Base-by-base conservation (phyloP, 352 stramenopile species). In the Hyaloperonospora brassicae region DNA sequence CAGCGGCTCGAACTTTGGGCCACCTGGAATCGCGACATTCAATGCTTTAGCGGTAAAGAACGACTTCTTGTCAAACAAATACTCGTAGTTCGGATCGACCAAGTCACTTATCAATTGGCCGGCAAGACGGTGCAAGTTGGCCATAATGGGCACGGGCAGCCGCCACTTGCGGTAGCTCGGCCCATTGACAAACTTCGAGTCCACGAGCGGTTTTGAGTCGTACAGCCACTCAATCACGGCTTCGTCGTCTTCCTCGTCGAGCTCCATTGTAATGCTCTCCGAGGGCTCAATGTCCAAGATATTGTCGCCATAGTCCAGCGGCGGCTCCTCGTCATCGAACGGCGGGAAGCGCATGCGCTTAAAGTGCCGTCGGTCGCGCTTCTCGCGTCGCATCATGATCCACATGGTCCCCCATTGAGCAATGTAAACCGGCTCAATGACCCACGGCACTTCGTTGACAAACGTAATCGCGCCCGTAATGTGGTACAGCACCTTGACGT, bases 371-470 rank as follows among this genome's bases (percentile, higher is more conserved):
- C 97, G 87, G 68, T 99, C 97, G 40, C 97, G 79, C 72, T 99
- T 99, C 70, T 99, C 97, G 40, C 96, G 85, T 30, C 97, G 80
- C 97, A 99, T 99, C 95, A 99, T 98, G 62, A 99, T 96, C 97
- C 97, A 99, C 75, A 98, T 98, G 14, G 95, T 98, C 22, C 96
- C 96, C 97, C 97, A 99, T 63, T 99, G 97, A n/a, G 97, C 97
- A 38, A 98, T 92, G 76, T 98, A 99, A 6, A 99, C 86, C 0
- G 97, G 97, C 82, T 99, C 97, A 59, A 99, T 98, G 17, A 99
- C 97, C 72, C 93, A 97, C 40, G 97, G 97, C 41, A 99, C 86
- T 64, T 99, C 96, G 72, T 99, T 98, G 43, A 99, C 96, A 70
- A 99, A 99, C 34, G 86, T 98, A 66, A 99, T 99, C 22, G 97